Evolutionary conservation across 192 early-diverging fungal genomes (phyloP), one percentile per base, ranked within the genome.

Genomic region (Podila epigama): DNA sequence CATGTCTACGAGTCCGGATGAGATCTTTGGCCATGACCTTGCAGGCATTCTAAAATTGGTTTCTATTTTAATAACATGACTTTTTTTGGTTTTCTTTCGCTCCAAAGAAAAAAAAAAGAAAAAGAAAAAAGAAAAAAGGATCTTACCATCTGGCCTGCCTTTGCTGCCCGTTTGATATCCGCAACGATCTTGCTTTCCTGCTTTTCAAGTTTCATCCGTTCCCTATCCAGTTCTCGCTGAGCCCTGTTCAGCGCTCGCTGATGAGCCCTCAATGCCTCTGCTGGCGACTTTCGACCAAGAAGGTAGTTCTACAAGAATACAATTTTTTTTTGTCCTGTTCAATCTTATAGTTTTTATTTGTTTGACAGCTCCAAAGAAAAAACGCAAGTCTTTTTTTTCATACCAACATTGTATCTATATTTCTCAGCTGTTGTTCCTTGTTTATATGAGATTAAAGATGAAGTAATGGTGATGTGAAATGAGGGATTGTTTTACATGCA

Each of bases 1-100:
- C 83, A 63, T 98, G 92, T 27, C 91, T 84, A 44, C 96, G 87
- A n/a, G 96, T 99, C 44, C 97, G 86, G 18, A 98, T 96, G 51
- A 99, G 79, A 81, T 99, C 96, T 81, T 95, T 97, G 48, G 97
- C 97, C 96, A 97, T 97, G 51, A 98, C 87, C 68, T 96, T 97
- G 79, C 91, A 94, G 8, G 94, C 91, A 58, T 82, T 83, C 89
- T 93, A 65, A n/a, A 54, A 32, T 6, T 7, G 50, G 50, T 18
- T 1, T 2, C 63, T n/a, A 27, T 27, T 18, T 11, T 16, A 8
- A 4, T 6, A 63, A 10, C 11, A 6, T 34, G 33, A 53, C 44
- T 34, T 51, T 2, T 25, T 3, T 36, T 20, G 37, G n/a, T n/a
- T n/a, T n/a, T n/a, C n/a, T n/a, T n/a, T 52, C 1, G 13, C 15